These are phyloP conservation scores for Phalaenopsis equestris DNA, from an alignment of 106 monocot genomes.

Conservation along the genomic window DNA sequence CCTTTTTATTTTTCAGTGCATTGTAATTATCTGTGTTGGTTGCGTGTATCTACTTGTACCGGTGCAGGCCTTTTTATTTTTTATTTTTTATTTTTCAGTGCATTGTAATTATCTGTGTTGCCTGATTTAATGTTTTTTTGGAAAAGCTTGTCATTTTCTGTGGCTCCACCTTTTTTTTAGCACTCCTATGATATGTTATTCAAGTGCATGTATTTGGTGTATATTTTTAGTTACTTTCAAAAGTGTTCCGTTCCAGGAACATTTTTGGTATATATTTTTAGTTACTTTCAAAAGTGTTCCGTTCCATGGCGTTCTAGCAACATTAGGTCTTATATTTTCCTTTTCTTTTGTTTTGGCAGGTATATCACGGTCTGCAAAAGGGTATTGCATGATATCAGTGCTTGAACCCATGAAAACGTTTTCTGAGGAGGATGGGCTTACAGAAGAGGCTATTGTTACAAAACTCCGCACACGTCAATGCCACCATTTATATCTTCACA, in stretches of 20 bases:
- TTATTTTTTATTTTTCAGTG: not conserved
- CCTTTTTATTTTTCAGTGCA: not conserved
- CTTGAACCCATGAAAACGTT: conserved; percentile 95
- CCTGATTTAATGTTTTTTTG: not conserved
- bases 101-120: not conserved
- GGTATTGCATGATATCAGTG: conserved; percentile 85
- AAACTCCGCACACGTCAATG: conserved; percentile 83
- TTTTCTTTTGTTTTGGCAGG: conserved; percentile 30
- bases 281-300: not conserved
- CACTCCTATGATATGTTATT: not conserved
- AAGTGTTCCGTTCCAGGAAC: not conserved
- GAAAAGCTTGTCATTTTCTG: not conserved
- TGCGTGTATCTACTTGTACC: no score
- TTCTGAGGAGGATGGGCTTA: conserved; percentile 81
- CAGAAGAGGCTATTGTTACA: conserved; percentile 89
- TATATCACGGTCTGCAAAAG: conserved; percentile 90
- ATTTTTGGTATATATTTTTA: not conserved
- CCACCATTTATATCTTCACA: conserved; percentile 87
- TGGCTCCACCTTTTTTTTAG: not conserved
- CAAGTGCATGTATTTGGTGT: not conserved
- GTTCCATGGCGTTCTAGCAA: not conserved
- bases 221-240: not conserved
- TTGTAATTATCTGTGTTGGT: not conserved
- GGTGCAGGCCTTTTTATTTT: not conserved
- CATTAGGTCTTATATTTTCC: not conserved